phyloP scores from a whole-genome alignment of 2,329 filamentous ascomycete genomes.

The Capronia americana region DNA sequence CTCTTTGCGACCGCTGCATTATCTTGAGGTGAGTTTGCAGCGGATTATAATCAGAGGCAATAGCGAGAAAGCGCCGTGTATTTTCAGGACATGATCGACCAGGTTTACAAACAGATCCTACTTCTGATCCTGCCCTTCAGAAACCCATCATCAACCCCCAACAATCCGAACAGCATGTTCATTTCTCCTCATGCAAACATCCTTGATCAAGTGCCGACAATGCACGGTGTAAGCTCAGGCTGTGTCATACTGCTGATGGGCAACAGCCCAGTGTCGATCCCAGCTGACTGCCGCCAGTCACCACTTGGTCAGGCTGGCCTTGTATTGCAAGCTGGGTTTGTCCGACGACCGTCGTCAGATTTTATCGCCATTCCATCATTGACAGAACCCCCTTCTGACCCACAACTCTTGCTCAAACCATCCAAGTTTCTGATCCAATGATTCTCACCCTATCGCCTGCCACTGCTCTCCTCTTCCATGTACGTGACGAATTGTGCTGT shows the following conservation, averaged over 20 bases:
- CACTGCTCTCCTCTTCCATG: background rate
- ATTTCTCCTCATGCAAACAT: background rate
- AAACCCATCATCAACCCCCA: background rate
- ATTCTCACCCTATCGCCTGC: background rate
- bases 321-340: background rate
- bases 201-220: background rate
- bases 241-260: background rate
- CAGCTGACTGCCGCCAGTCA: background rate
- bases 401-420: background rate
- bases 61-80: background rate
- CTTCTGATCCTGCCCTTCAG: background rate
- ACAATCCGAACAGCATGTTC: background rate
- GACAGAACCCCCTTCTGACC: background rate
- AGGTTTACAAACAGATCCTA: background rate
- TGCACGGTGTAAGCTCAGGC: background rate
- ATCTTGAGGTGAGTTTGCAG: background rate
- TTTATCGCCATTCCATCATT: background rate
- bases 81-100: background rate
- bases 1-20: background rate
- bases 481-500: background rate
- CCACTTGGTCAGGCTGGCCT: background rate
- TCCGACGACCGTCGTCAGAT: background rate
- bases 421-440: background rate
- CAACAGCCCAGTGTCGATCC: background rate
- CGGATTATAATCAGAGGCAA: background rate